phyloP scores from a whole-genome alignment of 2,329 filamentous ascomycete species.

The Penicillium thymicola region DNA sequence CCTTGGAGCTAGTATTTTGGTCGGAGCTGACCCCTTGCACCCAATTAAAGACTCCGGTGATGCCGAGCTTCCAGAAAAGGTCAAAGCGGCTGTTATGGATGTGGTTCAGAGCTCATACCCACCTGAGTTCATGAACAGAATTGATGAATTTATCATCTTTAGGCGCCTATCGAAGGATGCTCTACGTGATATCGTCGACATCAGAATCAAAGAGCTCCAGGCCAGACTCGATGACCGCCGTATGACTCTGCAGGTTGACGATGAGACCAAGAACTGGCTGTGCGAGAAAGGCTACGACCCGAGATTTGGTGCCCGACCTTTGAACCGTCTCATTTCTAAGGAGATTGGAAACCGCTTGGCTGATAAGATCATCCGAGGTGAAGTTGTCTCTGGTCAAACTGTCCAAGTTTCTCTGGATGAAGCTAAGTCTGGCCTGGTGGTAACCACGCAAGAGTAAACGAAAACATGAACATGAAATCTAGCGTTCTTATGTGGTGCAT shows the following conservation, averaged over 20 bases:
- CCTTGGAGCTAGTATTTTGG: conserved; percentile 85
- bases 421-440: conserved; percentile 57
- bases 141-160: conserved; percentile 97
- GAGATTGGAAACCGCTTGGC: conserved; percentile 86
- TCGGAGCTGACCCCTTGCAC: conserved; percentile 66
- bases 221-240: conserved; percentile 77
- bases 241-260: conserved; percentile 69
- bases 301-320: conserved; percentile 81
- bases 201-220: conserved; percentile 82
- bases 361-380: conserved; percentile 84
- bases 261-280: conserved; percentile 77
- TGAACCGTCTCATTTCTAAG: conserved; percentile 86
- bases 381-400: conserved; percentile 70
- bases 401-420: conserved; percentile 68
- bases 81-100: conserved; percentile 82
- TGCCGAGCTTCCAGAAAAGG: conserved; percentile 68
- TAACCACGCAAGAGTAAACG: conserved; percentile 34
- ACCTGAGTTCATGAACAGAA: conserved; percentile 93
- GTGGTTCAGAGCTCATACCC: conserved; percentile 72
- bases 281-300: conserved; percentile 88
- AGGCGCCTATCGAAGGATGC: conserved; percentile 75
- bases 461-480: conserved; percentile 11
- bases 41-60: conserved; percentile 61
- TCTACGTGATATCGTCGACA: conserved; percentile 89
- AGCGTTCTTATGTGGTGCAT: conserved; percentile 2